phyloP scores from a whole-genome alignment of 768 basidiomycete species.

The Auriculariales sp. region DNA sequence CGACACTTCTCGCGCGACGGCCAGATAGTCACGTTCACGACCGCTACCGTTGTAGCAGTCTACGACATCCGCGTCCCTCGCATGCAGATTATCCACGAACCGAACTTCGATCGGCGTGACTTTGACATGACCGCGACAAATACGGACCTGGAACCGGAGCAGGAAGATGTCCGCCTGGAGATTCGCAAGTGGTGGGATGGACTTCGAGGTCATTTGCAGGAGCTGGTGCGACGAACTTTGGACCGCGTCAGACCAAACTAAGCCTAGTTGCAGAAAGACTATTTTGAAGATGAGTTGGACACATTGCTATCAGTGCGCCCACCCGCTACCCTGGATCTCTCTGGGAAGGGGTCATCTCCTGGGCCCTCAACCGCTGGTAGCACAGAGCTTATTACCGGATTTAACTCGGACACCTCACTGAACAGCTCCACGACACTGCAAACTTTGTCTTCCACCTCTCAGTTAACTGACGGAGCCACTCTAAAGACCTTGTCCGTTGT shows the following conservation, averaged over 20 bases:
- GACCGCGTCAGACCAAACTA: neutral
- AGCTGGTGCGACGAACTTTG: constrained; percentile 28
- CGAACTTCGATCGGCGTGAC: neutral
- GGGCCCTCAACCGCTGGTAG: too few species aligned
- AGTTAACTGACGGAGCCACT: neutral
- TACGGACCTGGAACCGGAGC: constrained; percentile 24
- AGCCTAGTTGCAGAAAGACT: constrained; percentile 25
- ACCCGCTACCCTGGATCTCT: too few species aligned
- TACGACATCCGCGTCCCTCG: constrained; percentile 49
- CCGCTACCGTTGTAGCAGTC: constrained; percentile 35
- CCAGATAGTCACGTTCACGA: constrained; percentile 26
- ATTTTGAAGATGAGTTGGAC: constrained; percentile 17
- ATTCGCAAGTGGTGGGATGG: constrained; percentile 57
- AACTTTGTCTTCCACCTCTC: constrained; percentile 4
- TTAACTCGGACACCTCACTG: too few species aligned
- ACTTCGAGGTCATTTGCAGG: constrained; percentile 43
- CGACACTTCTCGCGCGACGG: constrained; percentile 26
- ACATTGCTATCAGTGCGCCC: too few species aligned
- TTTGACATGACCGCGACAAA: neutral
- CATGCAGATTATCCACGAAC: constrained; percentile 33
- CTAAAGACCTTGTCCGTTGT: too few species aligned
- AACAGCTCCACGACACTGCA: neutral
- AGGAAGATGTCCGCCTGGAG: constrained; percentile 36
- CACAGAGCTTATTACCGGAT: too few species aligned
- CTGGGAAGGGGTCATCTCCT: too few species aligned